These are phyloP conservation scores for Trichoderma sp. DNA, from an alignment of 2,329 filamentous ascomycete species.

Conservation along the genomic window DNA sequence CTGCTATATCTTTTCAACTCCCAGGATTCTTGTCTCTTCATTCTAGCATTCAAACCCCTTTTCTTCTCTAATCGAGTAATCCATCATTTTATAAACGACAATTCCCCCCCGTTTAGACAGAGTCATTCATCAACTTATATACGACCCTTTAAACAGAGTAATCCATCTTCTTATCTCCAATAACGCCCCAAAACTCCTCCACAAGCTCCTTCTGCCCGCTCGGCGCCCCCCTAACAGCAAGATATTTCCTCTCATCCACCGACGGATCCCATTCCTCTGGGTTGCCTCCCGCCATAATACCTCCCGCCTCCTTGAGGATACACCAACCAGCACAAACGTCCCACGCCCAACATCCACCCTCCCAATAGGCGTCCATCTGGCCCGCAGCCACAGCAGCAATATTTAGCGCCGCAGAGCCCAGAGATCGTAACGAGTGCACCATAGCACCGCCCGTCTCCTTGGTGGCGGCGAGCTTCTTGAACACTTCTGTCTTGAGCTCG, in stretches of 20 bases:
- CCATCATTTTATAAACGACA: neutral
- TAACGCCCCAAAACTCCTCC: conserved; percentile 61
- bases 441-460: conserved; percentile 66
- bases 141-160: conserved; percentile 32
- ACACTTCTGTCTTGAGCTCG: conserved; percentile 64
- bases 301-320: conserved; percentile 71
- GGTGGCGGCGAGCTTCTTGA: conserved; percentile 56
- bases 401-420: conserved; percentile 74
- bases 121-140: conserved; percentile 45
- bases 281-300: conserved; percentile 69
- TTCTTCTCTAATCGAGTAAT: neutral
- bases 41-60: neutral
- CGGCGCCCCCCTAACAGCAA: conserved; percentile 60
- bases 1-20: neutral
- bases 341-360: conserved; percentile 82
- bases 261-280: conserved; percentile 66
- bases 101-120: neutral
- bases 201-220: conserved; percentile 59
- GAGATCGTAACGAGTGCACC: conserved; percentile 69
- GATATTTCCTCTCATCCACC: conserved; percentile 59
- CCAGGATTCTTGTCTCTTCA: neutral
- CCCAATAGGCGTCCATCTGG: conserved; percentile 73
- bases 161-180: conserved; percentile 53
- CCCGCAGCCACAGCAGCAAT: conserved; percentile 70
- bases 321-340: conserved; percentile 82